Conservation (phyloP, 176 grass and related monocot species). For the Zea mays region DNA sequence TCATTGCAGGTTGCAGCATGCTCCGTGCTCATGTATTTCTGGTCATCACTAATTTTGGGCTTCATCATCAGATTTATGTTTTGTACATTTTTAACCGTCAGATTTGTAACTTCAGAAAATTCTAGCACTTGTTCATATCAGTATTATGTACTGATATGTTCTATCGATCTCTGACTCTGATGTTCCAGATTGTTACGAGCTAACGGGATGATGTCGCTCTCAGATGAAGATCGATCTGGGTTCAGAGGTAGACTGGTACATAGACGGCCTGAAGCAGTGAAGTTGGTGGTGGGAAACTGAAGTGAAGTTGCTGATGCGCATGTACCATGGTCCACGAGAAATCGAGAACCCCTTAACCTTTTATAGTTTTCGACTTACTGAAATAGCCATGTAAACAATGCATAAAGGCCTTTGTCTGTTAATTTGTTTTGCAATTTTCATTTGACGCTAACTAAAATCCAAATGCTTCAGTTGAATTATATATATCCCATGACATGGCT, state of each 20-base stretch:
- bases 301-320: slow-evolving; percentile 1
- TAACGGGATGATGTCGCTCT: slow-evolving; percentile 16
- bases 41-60: neutral
- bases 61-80: neutral
- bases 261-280: neutral
- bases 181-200: slow-evolving; percentile 30
- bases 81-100: neutral
- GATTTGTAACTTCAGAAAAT: neutral
- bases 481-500: neutral
- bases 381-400: neutral
- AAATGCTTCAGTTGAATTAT: neutral
- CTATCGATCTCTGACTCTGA: neutral
- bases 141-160: slow-evolving; percentile 10
- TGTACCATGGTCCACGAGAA: neutral
- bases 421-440: slow-evolving; percentile 7
- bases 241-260: slow-evolving; percentile 21
- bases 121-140: neutral
- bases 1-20: neutral
- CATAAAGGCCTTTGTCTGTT: neutral
- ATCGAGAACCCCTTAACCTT: neutral
- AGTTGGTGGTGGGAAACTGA: slow-evolving; percentile 19
- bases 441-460: slow-evolving; percentile 6
- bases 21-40: neutral
- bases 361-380: neutral
- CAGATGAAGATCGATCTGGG: slow-evolving; percentile 26